Evolutionary conservation across 2,329 filamentous ascomycete species (phyloP).

Genomic region (Exophiala xenobiotica): DNA sequence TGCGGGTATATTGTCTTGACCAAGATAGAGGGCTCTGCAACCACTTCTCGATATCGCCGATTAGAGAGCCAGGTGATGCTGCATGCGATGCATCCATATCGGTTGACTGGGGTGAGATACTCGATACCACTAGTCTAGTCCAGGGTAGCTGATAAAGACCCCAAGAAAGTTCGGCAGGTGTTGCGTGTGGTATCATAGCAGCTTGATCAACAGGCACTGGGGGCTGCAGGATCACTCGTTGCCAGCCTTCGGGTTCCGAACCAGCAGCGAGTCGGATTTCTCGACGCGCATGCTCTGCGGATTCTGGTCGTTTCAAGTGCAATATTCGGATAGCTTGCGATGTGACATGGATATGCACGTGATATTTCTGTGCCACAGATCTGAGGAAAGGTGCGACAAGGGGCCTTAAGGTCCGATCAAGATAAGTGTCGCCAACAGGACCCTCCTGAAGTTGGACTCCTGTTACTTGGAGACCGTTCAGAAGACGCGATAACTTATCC

Average conservation of each 20-base stretch:
- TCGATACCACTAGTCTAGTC: constrained; percentile 9
- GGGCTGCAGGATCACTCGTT: constrained; percentile 7
- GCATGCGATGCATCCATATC: background rate
- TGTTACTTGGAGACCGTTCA: constrained; percentile 4
- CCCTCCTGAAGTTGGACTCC: constrained; percentile 7
- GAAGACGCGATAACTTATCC: constrained; percentile 1
- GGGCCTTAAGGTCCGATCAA: constrained; percentile 6
- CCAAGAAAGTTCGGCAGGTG: constrained; percentile 12
- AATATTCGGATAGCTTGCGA: constrained; percentile 11
- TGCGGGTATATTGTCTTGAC: background rate
- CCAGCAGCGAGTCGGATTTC: constrained; percentile 19
- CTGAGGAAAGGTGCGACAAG: constrained; percentile 11
- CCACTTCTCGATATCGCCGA: constrained; percentile 1
- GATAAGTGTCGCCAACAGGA: background rate
- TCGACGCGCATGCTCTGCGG: constrained; percentile 17
- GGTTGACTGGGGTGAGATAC: background rate
- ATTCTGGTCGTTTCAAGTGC: constrained; percentile 2
- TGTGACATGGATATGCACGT: constrained; percentile 10
- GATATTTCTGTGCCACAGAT: constrained; percentile 17
- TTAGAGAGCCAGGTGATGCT: background rate
- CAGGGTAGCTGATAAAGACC: constrained; percentile 6
- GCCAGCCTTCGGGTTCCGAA: background rate
- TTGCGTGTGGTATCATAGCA: constrained; percentile 10
- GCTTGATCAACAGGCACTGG: background rate
- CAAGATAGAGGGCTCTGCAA: background rate